Evolutionary conservation across 768 basidiomycete genomes (phyloP), one percentile per base, ranked within the genome.

Genomic region (Lyophyllum semitale): DNA sequence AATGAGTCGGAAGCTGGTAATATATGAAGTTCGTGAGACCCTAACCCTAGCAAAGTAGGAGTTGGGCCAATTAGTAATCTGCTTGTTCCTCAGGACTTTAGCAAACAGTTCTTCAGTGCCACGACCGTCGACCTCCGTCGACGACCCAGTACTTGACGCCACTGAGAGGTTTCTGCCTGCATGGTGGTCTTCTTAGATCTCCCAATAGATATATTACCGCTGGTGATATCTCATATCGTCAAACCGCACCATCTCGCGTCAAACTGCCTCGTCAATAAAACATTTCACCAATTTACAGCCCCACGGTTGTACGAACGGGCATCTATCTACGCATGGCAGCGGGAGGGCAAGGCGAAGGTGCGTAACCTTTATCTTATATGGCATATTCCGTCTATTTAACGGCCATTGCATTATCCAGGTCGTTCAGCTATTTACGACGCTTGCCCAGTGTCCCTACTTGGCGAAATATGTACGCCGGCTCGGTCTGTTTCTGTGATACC

Each of bases 241-340:
- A 82, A 77, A 32, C 76, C 85, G 0, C 77, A 76, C 23, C 78
- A 88, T 63, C 68, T 89, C 22, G 77, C 77, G 6, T 53, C 63
- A 0, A 61, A 77, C 6, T 87, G 84, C 63, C 78, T 84, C 5
- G 87, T 91, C 20, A 84, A 78, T 67, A 79, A 74, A 45, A 52
- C 70, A 0, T 89, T 91, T 61, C 69, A 82, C 57, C 41, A 57
- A 1, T 84, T 84, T 58, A 78, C 84, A 0, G 67, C 72, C 2
- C 73, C 77, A 9, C 57, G 68, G 26, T 73, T 93, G 22, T 93
- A 93, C 60, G 72, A 78, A 23, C 73, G 77, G 12, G 75, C 85
- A 17, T 78, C 73, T 41, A 83, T 92, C 42, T 86, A 84, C 68
- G 78, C 88, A 15, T 91, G 89, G 90, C 82, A 90, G 53, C 85